phyloP scores from a whole-genome alignment of 345 rosid genomes.

The Luvunga scandens region DNA sequence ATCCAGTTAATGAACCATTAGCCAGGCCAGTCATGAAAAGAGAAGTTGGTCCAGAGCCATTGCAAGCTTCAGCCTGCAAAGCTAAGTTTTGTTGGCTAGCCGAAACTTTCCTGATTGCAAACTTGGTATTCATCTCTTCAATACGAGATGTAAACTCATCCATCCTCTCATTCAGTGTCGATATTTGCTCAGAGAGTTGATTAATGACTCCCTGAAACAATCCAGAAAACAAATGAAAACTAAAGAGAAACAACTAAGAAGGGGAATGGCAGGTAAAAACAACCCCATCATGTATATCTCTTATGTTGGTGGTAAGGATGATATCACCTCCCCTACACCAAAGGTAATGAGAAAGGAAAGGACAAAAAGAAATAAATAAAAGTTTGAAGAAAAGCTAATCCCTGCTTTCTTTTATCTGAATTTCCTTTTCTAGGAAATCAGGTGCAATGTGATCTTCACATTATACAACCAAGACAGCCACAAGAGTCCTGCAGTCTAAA shows the following conservation, averaged over 20 bases:
- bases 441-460: background rate
- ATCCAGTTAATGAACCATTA: slow-evolving; percentile 54
- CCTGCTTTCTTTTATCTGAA: background rate
- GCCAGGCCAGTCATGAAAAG: slow-evolving; percentile 49
- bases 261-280: background rate
- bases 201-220: slow-evolving; percentile 66
- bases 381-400: background rate
- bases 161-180: slow-evolving; percentile 95
- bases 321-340: background rate
- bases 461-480: background rate
- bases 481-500: slow-evolving; percentile 1
- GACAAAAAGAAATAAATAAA: background rate
- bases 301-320: background rate
- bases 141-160: slow-evolving; percentile 85
- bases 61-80: slow-evolving; percentile 68
- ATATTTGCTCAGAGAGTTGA: slow-evolving; percentile 94
- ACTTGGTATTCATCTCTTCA: slow-evolving; percentile 81
- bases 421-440: background rate
- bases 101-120: slow-evolving; percentile 48
- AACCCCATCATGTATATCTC: background rate
- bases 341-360: background rate
- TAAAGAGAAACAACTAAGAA: background rate
- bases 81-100: slow-evolving; percentile 79
- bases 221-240: slow-evolving; percentile 8
- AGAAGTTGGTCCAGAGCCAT: slow-evolving; percentile 71